A percentile compares a stretch with the other conserved stretches of the same genome.
These are phyloP conservation scores for Centaurea solstitialis DNA, from an alignment of 129 eudicot species.

Conservation along the genomic window DNA sequence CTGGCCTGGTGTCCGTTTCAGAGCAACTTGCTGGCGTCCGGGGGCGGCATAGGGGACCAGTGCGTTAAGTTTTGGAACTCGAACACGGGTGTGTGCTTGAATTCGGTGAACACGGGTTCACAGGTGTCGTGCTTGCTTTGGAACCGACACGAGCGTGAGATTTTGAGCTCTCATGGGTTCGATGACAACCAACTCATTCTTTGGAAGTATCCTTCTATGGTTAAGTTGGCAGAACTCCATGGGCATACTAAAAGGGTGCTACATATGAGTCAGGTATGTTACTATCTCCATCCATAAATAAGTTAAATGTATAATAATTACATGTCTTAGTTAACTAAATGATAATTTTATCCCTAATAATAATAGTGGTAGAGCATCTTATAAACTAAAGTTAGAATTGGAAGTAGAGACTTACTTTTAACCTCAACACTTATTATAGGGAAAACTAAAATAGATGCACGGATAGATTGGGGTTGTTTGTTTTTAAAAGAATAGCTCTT, in stretches of 20 bases:
- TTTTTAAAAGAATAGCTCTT: too few relatives aligned
- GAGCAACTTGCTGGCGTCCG: constrained; percentile 63
- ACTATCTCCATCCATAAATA: neutral
- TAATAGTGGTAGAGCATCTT: neutral
- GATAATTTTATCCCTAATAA: neutral
- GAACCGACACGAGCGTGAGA: constrained; percentile 55
- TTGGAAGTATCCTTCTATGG: constrained; percentile 79
- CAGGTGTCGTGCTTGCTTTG: constrained; percentile 65
- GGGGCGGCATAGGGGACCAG: constrained; percentile 63
- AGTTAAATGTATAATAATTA: neutral
- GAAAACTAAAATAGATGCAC: neutral
- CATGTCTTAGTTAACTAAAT: neutral
- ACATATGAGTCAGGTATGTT: constrained; percentile 62
- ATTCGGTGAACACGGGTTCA: constrained; percentile 60
- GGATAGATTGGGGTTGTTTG: too few relatives aligned
- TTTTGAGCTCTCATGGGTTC: constrained; percentile 73
- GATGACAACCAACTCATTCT: constrained; percentile 53
- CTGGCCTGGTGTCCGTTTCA: constrained; percentile 80
- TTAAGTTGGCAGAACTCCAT: constrained; percentile 53
- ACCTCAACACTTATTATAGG: neutral
- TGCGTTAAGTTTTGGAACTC: constrained; percentile 71
- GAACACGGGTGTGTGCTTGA: constrained; percentile 54
- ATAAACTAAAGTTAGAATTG: neutral
- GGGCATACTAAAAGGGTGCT: constrained; percentile 70
- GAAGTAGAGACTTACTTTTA: neutral